Evolutionary conservation across 2,329 filamentous ascomycete species (phyloP).

Genomic region (Pyrenophora tritici-repentis): DNA sequence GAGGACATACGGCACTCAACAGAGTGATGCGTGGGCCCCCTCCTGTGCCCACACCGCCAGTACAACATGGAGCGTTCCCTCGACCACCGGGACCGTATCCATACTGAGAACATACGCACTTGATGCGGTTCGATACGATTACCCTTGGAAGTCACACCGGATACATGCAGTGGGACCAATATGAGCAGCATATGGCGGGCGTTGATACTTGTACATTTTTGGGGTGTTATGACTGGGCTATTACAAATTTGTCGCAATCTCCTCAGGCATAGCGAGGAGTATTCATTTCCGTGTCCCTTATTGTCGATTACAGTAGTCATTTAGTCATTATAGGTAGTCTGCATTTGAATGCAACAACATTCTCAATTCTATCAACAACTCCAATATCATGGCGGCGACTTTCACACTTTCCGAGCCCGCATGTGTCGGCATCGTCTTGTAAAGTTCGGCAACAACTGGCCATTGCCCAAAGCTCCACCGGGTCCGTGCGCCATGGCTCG

Average conservation of each 20-base stretch:
- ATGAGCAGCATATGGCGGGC: too few species aligned
- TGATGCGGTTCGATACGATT: not conserved
- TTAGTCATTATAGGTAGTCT: not conserved
- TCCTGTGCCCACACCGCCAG: slow-evolving; percentile 43
- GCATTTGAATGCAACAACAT: not conserved
- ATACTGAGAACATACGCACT: slow-evolving; percentile 9
- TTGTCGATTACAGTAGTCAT: not conserved
- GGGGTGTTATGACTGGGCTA: not conserved
- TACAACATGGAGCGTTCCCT: slow-evolving; percentile 35
- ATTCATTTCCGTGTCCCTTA: not conserved
- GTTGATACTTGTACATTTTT: not conserved
- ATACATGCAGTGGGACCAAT: not conserved
- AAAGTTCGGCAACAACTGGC: not conserved
- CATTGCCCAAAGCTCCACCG: not conserved
- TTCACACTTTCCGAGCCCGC: not conserved
- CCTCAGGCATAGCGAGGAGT: too few species aligned
- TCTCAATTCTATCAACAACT: too few species aligned
- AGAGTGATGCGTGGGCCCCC: slow-evolving; percentile 39
- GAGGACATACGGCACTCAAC: slow-evolving; percentile 23
- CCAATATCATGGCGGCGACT: not conserved
- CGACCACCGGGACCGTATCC: slow-evolving; percentile 31
- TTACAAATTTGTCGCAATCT: not conserved
- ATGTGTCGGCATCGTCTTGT: too few species aligned
- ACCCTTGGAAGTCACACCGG: not conserved
- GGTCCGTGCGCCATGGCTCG: slow-evolving; percentile 10